Evolutionary conservation across 2,329 filamentous ascomycete genomes (phyloP).

Genomic region (Talaromyces pinophilus): DNA sequence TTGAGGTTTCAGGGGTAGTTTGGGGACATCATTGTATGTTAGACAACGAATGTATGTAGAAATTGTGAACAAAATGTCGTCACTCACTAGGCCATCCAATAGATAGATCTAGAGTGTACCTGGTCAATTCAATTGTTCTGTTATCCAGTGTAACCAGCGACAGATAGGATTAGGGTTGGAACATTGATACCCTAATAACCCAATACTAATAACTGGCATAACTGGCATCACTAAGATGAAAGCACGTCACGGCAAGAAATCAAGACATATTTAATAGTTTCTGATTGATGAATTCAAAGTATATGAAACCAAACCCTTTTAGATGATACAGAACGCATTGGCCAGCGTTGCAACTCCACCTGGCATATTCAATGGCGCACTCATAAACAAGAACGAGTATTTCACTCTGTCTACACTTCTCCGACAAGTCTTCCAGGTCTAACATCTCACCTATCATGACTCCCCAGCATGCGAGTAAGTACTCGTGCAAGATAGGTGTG

Average conservation of each 20-base stretch:
- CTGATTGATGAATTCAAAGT: background rate
- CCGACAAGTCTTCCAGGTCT: background rate
- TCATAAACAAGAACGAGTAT: slow-evolving; percentile 11
- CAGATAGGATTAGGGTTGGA: background rate
- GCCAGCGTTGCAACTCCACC: slow-evolving; percentile 8
- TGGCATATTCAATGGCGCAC: background rate
- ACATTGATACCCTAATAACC: background rate
- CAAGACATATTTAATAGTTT: background rate
- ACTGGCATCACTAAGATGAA: background rate
- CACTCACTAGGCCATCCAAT: background rate
- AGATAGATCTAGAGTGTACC: background rate
- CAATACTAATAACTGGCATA: background rate
- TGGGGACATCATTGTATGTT: background rate
- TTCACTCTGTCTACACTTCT: background rate
- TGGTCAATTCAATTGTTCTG: background rate
- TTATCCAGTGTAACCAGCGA: background rate
- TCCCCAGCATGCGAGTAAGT: slow-evolving; percentile 11
- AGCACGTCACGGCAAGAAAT: background rate
- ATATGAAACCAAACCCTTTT: background rate
- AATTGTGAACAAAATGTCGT: background rate
- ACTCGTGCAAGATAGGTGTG: slow-evolving; percentile 1
- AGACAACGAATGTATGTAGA: background rate
- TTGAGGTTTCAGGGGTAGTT: background rate
- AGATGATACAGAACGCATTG: background rate
- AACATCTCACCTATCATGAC: slow-evolving; percentile 12